A percentile compares a stretch with the other conserved stretches of the same genome.
These are phyloP conservation scores for Cercospora nicotianae DNA, from an alignment of 2,329 filamentous ascomycete species.

Conservation along the genomic window DNA sequence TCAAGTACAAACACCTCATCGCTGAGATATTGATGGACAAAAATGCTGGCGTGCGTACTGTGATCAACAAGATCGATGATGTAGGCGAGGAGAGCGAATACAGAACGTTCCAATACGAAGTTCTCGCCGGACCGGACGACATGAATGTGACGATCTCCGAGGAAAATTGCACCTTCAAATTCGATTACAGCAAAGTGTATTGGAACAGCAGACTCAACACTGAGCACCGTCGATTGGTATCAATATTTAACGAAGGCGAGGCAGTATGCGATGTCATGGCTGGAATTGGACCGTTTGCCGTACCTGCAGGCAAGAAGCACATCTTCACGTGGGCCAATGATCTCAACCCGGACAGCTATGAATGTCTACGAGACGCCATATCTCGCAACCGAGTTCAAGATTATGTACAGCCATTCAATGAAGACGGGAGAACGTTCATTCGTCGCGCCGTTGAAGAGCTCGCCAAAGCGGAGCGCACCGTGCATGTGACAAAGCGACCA, in stretches of 20 bases:
- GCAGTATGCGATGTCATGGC: constrained; percentile 97
- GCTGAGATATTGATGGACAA: constrained; percentile 87
- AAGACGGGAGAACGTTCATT: constrained; percentile 82
- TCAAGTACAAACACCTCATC: constrained; percentile 83
- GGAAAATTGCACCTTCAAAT: constrained; percentile 80
- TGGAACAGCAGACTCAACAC: constrained; percentile 93
- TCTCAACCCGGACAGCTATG: constrained; percentile 86
- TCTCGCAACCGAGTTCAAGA: constrained; percentile 71
- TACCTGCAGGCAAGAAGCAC: constrained; percentile 83
- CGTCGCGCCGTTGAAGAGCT: constrained; percentile 62
- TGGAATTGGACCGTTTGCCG: constrained; percentile 90
- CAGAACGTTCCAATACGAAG: constrained; percentile 89
- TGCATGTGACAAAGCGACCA: constrained; percentile 42
- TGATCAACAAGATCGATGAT: constrained; percentile 93
- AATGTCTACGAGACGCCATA: constrained; percentile 68
- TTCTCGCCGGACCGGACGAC: constrained; percentile 78
- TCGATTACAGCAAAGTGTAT: constrained; percentile 96
- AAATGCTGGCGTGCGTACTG: constrained; percentile 75
- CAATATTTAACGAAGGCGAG: constrained; percentile 76
- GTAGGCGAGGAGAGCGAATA: constrained; percentile 84
- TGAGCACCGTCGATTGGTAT: constrained; percentile 80
- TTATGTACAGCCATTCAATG: constrained; percentile 77
- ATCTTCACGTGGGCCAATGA: constrained; percentile 98
- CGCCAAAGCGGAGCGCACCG: constrained; percentile 55
- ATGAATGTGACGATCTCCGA: constrained; percentile 81